These are phyloP conservation scores for Zasmidium angulare DNA, from an alignment of 2,329 filamentous ascomycete genomes.

Conservation along the genomic window DNA sequence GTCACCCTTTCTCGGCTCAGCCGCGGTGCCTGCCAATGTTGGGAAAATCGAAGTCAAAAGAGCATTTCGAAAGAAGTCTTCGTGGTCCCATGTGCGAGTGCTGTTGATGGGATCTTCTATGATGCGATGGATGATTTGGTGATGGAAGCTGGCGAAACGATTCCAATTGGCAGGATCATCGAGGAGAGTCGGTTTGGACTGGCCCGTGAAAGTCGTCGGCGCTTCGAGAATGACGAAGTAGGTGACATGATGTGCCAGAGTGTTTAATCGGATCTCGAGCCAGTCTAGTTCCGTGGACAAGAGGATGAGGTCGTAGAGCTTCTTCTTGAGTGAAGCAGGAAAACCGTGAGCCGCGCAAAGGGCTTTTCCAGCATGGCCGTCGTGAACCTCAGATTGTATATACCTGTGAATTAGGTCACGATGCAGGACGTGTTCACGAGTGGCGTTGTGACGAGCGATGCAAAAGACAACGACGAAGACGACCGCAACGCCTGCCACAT, in stretches of 20 bases:
- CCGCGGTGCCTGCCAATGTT: conserved; percentile 41
- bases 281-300: conserved; percentile 65
- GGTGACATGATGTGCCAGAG: conserved; percentile 59
- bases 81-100: conserved; percentile 50
- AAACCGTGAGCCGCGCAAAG: conserved; percentile 10
- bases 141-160: conserved; percentile 53
- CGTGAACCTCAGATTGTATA: background rate
- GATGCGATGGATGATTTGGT: conserved; percentile 62
- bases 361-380: background rate
- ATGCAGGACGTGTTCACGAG: background rate
- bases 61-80: conserved; percentile 56
- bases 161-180: conserved; percentile 50
- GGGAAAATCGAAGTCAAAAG: conserved; percentile 60
- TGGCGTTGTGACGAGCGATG: background rate
- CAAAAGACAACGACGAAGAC: background rate
- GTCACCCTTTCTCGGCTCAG: conserved; percentile 49
- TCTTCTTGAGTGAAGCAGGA: conserved; percentile 33
- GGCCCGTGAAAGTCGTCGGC: conserved; percentile 57
- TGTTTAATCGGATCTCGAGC: conserved; percentile 63
- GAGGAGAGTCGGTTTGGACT: conserved; percentile 55
- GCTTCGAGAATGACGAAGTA: conserved; percentile 66
- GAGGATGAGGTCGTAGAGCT: conserved; percentile 63
- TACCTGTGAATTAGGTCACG: background rate
- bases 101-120: conserved; percentile 45
- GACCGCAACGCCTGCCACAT: background rate